Conservation (phyloP, 495 filamentous ascomycete genomes). For the Beverwykella pulmonaria region DNA sequence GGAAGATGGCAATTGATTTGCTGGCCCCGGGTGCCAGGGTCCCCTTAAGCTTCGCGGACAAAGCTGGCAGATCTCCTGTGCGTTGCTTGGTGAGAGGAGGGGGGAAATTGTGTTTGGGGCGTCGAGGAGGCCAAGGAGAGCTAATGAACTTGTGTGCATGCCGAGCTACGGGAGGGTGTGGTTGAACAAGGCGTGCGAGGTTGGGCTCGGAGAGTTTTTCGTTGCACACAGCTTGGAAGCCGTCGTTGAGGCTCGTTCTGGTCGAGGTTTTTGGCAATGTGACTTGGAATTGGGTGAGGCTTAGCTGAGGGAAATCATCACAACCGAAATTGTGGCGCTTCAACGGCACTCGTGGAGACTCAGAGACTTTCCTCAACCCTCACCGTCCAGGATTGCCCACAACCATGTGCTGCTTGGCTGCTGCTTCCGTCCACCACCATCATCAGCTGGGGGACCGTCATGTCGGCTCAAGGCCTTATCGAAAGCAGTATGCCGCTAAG, state of each 20-base stretch:
- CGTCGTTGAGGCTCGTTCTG: background rate
- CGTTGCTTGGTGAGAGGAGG: background rate
- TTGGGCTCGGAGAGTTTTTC: background rate
- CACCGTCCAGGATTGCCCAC: no score
- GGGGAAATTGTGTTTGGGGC: slow-evolving; percentile 7
- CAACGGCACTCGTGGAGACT: background rate
- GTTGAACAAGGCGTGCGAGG: background rate
- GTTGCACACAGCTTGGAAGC: no score
- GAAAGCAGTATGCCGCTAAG: background rate
- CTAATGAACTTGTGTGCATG: no score
- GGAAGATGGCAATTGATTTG: no score
- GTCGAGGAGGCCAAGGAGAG: background rate
- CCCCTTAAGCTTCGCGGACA: slow-evolving; percentile 13
- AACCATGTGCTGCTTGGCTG: background rate
- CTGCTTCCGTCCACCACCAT: background rate
- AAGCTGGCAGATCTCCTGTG: background rate
- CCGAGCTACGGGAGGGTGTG: no score
- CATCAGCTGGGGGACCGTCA: slow-evolving; percentile 18
- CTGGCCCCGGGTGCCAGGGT: background rate
- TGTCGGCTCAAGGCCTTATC: slow-evolving; percentile 16
- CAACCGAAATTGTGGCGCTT: background rate
- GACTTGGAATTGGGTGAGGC: background rate
- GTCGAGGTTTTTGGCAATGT: background rate
- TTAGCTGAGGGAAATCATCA: background rate
- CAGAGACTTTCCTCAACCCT: background rate